Base-by-base conservation (phyloP, 352 stramenopile species). In the Phytophthora sp. region DNA sequence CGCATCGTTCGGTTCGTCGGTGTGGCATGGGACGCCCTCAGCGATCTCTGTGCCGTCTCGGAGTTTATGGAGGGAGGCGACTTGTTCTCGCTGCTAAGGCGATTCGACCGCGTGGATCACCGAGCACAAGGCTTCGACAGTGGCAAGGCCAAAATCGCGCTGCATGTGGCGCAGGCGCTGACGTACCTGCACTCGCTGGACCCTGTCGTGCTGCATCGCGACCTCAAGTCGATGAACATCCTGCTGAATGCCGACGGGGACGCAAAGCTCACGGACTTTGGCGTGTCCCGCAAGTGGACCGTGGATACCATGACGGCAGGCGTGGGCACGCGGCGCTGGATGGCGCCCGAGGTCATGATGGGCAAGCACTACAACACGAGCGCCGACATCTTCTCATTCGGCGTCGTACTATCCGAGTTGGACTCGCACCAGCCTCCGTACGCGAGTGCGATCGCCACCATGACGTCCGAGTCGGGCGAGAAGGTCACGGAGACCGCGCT, bases 151-250 rank as follows among this genome's bases (percentile, higher is more conserved):
- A 72, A 66, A 31, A 77, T 87, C n/a, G 66, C 75, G 4, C 8
- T 74, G 24, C 61, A 82, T 41, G 64, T 88, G 12, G 68, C 69
- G 3, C 69, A 81, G 34, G 75, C 63, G 9, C 28, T 89, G 26
- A 73, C 65, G 27, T 89, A 89, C 51, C 38, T 89, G 55, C 80
- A 89, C 60, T 74, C 64, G 1, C 62, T 89, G 0, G 56, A 82
- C 4, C 70, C 72, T 0, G 42, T 65, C 8, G 45, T 85, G 0
- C 28, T 89, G 21, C 77, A 86, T 21, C 75, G 77, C 38, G 75
- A 89, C 34, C 60, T 89, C 41, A 89, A 88, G 53, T 88, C 80
- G 1, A 79, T 75, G 56, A 89, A 88, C 51, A 72, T 89, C 23
- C 52, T 89, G 8, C 45, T 89, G 13, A 54, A 65, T 5, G 32